Conservation (phyloP, 2,329 filamentous ascomycete species). For the Epichloe gansuensis region DNA sequence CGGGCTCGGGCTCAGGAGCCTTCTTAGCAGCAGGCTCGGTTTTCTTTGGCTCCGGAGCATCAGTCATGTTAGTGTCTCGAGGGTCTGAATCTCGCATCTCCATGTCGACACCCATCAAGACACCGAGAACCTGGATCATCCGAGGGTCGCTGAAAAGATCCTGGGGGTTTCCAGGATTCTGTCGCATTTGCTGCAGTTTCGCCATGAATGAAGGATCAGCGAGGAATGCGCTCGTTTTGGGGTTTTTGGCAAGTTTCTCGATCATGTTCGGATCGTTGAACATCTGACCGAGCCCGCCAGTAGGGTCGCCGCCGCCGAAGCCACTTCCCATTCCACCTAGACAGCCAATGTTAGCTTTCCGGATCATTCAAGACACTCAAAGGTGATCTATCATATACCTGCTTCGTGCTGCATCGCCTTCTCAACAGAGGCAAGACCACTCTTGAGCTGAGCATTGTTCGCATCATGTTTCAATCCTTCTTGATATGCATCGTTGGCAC, state of each 20-base stretch:
- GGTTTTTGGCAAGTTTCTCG: slow-evolving; percentile 83
- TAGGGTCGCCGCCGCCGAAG: slow-evolving; percentile 47
- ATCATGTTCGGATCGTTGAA: slow-evolving; percentile 88
- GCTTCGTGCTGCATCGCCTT: slow-evolving; percentile 62
- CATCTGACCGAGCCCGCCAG: slow-evolving; percentile 72
- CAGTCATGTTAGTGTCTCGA: slow-evolving; percentile 62
- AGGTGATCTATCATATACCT: slow-evolving; percentile 14
- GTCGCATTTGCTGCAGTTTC: slow-evolving; percentile 70
- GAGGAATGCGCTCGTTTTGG: slow-evolving; percentile 76
- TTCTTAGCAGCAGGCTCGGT: slow-evolving; percentile 37
- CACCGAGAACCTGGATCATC: slow-evolving; percentile 87
- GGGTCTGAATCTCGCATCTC: slow-evolving; percentile 30
- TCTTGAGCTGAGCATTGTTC: slow-evolving; percentile 84
- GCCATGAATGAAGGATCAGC: slow-evolving; percentile 79
- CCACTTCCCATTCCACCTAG: slow-evolving; percentile 13
- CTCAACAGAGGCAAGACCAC: slow-evolving; percentile 71
- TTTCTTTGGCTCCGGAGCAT: slow-evolving; percentile 36
- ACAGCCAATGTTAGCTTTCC: slow-evolving; percentile 4
- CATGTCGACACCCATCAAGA: slow-evolving; percentile 90
- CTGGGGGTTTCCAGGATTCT: slow-evolving; percentile 67
- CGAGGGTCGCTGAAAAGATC: slow-evolving; percentile 79
- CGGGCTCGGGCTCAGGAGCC: slow-evolving; percentile 38
- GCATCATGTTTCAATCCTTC: slow-evolving; percentile 89
- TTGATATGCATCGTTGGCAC: slow-evolving; percentile 80
- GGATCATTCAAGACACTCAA: not conserved